Evolutionary conservation across 768 basidiomycete genomes (phyloP), one percentile per base, ranked within the genome.

Genomic region (Leucocoprinus birnbaumii): DNA sequence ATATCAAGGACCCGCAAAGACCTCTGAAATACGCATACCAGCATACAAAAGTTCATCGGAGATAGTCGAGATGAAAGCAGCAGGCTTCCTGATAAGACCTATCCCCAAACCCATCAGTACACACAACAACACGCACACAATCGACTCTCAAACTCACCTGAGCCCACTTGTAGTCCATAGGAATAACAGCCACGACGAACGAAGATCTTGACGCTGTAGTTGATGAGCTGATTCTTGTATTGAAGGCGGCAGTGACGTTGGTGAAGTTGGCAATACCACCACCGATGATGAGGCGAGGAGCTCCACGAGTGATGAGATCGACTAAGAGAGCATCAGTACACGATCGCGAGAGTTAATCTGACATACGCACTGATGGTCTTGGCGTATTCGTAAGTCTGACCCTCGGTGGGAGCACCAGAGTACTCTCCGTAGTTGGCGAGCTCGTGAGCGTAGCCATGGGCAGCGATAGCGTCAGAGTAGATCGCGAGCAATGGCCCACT

Each of bases 401-500:
- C 94, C 73, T 98, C 93, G 5, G 92, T 93, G 16, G 97, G 97
- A 6, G 97, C 96, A 67, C 97, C 97, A 63, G 91, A 94, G 81
- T 99, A 98, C 76, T 98, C 97, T 64, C 97, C 97, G 66, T 98
- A 98, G 80, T 98, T 99, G 70, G 96, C 96, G 60, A 99, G 89
- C 71, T 99, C 97, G 67, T 97, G 84, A 18, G 97, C 94, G 66
- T 85, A 98, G 34, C 96, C 96, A 66, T 94, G 92, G 5, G 96
- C 95, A 57, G 86, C 87, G 62, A 90, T 90, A 59, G 88, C 88
- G 65, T 90, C 87, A 14, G 82, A 84, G 72, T 86, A 86, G 56
- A 70, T 98, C 97, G 63, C 96, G 87, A 45, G 96, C 96, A 63
- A 98, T 87, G 34, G 96, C 93, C 97, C 96, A 99, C 76, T 97